Percentiles rank a stretch among this genome's conserved stretches.
phyloP scores from a whole-genome alignment of 495 filamentous ascomycete species.

The Penicillium paxilli region DNA sequence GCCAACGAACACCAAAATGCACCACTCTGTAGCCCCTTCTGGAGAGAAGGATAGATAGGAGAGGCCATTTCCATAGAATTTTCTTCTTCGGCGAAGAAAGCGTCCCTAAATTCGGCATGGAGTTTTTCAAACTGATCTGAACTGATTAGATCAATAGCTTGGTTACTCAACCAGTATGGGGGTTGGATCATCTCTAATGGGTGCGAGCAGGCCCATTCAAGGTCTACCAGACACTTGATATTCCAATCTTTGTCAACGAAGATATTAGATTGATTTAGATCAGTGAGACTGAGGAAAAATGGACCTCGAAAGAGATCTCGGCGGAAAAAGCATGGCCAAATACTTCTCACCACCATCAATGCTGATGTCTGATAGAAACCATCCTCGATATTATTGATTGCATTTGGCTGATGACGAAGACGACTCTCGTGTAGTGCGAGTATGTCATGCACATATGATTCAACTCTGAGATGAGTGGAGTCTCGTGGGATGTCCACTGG shows the following conservation, averaged over 20 bases:
- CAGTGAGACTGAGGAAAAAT: constrained; percentile 20
- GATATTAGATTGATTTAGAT: constrained; percentile 29
- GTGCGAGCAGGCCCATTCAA: constrained; percentile 29
- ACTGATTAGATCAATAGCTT: constrained; percentile 12
- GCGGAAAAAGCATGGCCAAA: constrained; percentile 17
- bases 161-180: constrained; percentile 20
- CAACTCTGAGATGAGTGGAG: constrained; percentile 9
- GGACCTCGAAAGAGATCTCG: constrained; percentile 4
- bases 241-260: constrained; percentile 25
- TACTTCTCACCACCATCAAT: constrained; percentile 21
- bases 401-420: constrained; percentile 29
- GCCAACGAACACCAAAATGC: constrained; percentile 31
- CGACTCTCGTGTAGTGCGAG: constrained; percentile 26
- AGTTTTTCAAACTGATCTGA: not conserved
- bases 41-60: constrained; percentile 7
- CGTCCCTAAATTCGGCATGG: constrained; percentile 1
- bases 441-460: constrained; percentile 12
- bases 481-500: constrained; percentile 23
- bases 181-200: constrained; percentile 25
- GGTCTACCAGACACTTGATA: constrained; percentile 28
- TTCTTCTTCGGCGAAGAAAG: not conserved
- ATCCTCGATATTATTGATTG: constrained; percentile 16
- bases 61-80: not conserved
- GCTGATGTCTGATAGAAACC: constrained; percentile 26
- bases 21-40: constrained; percentile 12